Conservation (phyloP, 129 eudicot species). For the Heracleum sosnowskyi region DNA sequence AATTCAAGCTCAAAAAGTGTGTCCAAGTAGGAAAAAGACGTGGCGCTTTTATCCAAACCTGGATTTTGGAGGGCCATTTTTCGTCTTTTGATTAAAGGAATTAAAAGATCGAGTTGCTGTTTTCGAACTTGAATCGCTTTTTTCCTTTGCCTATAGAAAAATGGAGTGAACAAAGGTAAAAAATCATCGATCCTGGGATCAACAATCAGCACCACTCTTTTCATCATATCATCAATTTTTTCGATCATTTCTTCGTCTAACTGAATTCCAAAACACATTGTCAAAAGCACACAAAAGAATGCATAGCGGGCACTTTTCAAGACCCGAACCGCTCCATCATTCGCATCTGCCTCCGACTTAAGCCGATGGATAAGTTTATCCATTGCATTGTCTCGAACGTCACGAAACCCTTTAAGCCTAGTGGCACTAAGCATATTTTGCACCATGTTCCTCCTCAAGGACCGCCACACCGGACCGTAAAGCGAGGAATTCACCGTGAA, state of each 20-base stretch:
- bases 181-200: conserved; percentile 81
- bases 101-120: conserved; percentile 48
- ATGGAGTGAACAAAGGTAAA: conserved; percentile 46
- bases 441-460: conserved; percentile 80
- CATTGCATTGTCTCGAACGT: conserved; percentile 49
- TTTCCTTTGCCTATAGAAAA: conserved; percentile 56
- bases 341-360: conserved; percentile 42
- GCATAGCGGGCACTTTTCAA: conserved; percentile 68
- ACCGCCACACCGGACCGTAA: conserved; percentile 84
- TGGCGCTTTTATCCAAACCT: conserved; percentile 37
- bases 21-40: conserved; percentile 68
- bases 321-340: conserved; percentile 62
- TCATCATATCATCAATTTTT: conserved; percentile 64
- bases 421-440: conserved; percentile 58
- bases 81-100: conserved; percentile 55
- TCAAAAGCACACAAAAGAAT: conserved; percentile 53
- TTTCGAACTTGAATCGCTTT: conserved; percentile 42
- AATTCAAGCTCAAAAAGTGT: conserved; percentile 61
- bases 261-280: conserved; percentile 81
- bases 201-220: conserved; percentile 44
- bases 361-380: conserved; percentile 49
- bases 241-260: conserved; percentile 62
- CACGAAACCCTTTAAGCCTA: conserved; percentile 38
- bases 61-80: conserved; percentile 23
- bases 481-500: conserved; percentile 75